Evolutionary conservation across 208 protist species (phyloP).

Genomic region (Leishmania tropica): DNA sequence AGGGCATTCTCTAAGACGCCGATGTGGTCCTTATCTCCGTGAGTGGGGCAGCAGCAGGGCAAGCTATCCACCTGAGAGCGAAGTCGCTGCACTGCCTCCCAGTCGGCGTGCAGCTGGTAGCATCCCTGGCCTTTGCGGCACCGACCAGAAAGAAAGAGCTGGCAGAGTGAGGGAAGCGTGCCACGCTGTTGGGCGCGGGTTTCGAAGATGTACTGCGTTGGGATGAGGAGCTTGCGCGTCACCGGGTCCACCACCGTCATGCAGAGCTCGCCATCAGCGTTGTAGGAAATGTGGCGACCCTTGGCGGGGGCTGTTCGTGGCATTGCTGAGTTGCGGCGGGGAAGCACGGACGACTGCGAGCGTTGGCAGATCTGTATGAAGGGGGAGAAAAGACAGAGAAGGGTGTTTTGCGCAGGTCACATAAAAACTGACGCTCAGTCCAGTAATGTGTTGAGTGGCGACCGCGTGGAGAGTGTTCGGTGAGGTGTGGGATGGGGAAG

Average conservation of each 20-base stretch:
- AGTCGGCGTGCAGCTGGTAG: constrained; percentile 81
- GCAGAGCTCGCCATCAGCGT: constrained; percentile 42
- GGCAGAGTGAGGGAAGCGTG: constrained; percentile 70
- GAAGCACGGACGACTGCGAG: not conserved
- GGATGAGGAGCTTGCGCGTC: constrained; percentile 74
- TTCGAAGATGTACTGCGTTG: constrained; percentile 52
- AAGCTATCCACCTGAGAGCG: constrained; percentile 55
- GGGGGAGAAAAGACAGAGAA: not conserved
- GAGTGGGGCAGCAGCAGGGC: constrained; percentile 74
- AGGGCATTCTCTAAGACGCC: constrained; percentile 32
- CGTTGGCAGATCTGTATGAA: not conserved
- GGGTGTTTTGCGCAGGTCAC: not conserved
- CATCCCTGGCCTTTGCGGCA: constrained; percentile 75
- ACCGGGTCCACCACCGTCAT: constrained; percentile 79
- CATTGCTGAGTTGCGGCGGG: constrained; percentile 3
- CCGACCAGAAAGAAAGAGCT: constrained; percentile 69
- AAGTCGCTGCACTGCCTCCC: constrained; percentile 52
- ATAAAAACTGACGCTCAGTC: not conserved
- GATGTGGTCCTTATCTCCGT: constrained; percentile 67
- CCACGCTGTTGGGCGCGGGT: constrained; percentile 63
- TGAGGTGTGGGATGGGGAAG: not conserved
- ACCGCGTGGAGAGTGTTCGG: not conserved
- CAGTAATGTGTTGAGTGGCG: not conserved
- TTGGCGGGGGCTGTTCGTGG: constrained; percentile 18
- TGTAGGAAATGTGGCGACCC: constrained; percentile 40